These are phyloP conservation scores for Trichoderma citrinoviride DNA, from an alignment of 2,329 filamentous ascomycete species.

Conservation along the genomic window DNA sequence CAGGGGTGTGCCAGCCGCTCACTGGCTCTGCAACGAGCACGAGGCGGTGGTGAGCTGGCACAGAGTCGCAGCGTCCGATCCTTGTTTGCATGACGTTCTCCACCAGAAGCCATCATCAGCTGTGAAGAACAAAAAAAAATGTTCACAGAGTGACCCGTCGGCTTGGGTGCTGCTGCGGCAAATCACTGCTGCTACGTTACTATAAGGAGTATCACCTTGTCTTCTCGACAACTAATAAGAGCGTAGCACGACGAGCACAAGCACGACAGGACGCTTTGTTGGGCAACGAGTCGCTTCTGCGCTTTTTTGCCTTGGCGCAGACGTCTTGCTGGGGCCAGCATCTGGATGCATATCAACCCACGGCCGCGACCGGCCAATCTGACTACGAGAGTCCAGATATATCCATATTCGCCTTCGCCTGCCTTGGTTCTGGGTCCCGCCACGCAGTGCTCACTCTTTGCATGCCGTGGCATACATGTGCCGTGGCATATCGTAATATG, in stretches of 20 bases:
- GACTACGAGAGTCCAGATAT: neutral
- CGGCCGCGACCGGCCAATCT: slow-evolving; percentile 18
- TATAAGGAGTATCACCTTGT: neutral
- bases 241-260: neutral
- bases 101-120: slow-evolving; percentile 1
- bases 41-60: slow-evolving; percentile 23
- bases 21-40: slow-evolving; percentile 18
- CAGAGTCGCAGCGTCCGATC: slow-evolving; percentile 1
- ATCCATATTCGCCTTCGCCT: neutral
- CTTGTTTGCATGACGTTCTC: slow-evolving; percentile 11
- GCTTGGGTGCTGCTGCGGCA: neutral
- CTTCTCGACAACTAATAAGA: neutral
- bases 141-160: neutral
- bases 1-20: slow-evolving; percentile 9
- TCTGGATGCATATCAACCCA: slow-evolving; percentile 19
- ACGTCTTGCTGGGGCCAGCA: neutral
- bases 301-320: neutral
- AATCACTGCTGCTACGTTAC: neutral
- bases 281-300: neutral
- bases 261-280: no score
- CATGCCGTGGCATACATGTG: slow-evolving; percentile 1
- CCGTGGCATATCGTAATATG: neutral
- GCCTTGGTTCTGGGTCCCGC: slow-evolving; percentile 10
- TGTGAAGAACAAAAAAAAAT: neutral
- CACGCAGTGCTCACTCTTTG: slow-evolving; percentile 6